These are phyloP conservation scores for Citrus mangshanensis DNA, from an alignment of 345 rosid species.

Conservation along the genomic window DNA sequence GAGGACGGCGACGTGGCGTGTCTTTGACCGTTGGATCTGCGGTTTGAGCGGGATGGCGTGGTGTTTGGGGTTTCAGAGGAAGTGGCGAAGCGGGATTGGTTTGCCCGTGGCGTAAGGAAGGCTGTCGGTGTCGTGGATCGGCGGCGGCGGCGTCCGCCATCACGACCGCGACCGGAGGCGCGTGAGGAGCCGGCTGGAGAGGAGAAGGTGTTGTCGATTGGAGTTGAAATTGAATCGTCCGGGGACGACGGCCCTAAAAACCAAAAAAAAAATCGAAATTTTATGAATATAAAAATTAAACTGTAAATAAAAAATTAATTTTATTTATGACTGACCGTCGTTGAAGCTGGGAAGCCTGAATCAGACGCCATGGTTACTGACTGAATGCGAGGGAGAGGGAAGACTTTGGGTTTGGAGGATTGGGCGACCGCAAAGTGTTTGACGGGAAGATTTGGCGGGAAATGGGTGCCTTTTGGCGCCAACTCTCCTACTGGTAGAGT, in stretches of 20 bases:
- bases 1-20: constrained; percentile 48
- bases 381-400: constrained; percentile 13
- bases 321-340: constrained; percentile 28
- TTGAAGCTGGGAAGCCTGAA: constrained; percentile 45
- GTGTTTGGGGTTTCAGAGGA: constrained; percentile 55
- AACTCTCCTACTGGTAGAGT: neutral
- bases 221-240: constrained; percentile 59
- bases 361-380: constrained; percentile 63
- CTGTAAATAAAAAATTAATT: neutral
- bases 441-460: constrained; percentile 45
- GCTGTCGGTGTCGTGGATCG: constrained; percentile 28
- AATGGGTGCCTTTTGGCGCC: constrained; percentile 52
- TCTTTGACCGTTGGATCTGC: constrained; percentile 30
- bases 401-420: neutral
- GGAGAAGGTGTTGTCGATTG: constrained; percentile 58
- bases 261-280: neutral
- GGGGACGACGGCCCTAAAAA: constrained; percentile 65
- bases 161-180: constrained; percentile 10
- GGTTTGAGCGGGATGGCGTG: constrained; percentile 34
- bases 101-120: constrained; percentile 22
- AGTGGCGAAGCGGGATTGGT: constrained; percentile 24
- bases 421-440: neutral
- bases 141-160: constrained; percentile 19
- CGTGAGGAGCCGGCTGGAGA: constrained; percentile 35
- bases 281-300: neutral